Evolutionary conservation across 352 stramenopile species (phyloP).

Genomic region (Phytophthora palmivora): DNA sequence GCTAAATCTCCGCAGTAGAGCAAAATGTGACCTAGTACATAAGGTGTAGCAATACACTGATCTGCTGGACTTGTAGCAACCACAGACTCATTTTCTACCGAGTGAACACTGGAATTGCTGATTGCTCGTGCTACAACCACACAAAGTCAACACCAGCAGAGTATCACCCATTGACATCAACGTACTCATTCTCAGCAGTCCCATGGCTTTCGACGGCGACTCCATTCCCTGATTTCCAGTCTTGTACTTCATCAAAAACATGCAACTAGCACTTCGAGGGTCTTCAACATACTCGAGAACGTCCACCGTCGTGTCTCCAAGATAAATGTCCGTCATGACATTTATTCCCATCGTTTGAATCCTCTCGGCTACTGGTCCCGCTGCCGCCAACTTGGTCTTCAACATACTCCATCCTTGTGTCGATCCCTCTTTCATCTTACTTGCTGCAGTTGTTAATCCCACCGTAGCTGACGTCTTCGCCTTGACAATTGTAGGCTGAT

Average conservation of each 20-base stretch:
- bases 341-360: slow-evolving; percentile 80
- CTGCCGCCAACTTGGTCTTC: slow-evolving; percentile 77
- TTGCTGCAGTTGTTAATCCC: slow-evolving; percentile 29
- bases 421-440: slow-evolving; percentile 74
- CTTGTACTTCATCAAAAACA: slow-evolving; percentile 74
- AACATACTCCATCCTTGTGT: slow-evolving; percentile 83
- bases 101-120: slow-evolving; percentile 35
- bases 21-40: slow-evolving; percentile 79
- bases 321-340: slow-evolving; percentile 74
- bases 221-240: slow-evolving; percentile 9
- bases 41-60: slow-evolving; percentile 64
- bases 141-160: slow-evolving; percentile 9
- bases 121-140: slow-evolving; percentile 31
- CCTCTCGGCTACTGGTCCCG: slow-evolving; percentile 73
- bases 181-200: slow-evolving; percentile 59
- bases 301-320: slow-evolving; percentile 66
- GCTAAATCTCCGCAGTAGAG: slow-evolving; percentile 70
- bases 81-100: slow-evolving; percentile 27
- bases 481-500: slow-evolving; percentile 79
- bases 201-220: slow-evolving; percentile 38
- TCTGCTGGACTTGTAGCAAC: slow-evolving; percentile 26
- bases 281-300: slow-evolving; percentile 56
- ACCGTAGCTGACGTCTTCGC: slow-evolving; percentile 71
- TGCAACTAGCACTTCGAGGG: slow-evolving; percentile 43
- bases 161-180: slow-evolving; percentile 4